Conservation (phyloP, 202 grass and related monocot species). For the Hordeum pubiflorum region DNA sequence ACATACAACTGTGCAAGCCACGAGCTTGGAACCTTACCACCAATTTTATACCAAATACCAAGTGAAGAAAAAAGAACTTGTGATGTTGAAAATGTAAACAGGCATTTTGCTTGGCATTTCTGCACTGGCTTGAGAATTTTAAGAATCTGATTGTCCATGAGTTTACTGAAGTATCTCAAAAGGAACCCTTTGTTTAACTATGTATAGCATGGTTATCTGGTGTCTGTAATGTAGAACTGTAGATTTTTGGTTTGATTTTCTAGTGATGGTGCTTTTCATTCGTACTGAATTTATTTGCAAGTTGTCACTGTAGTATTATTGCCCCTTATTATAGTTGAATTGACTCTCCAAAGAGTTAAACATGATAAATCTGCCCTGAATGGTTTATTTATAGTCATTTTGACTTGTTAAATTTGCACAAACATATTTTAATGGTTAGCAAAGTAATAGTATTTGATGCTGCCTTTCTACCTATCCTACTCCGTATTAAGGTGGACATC, state of each 20-base stretch:
- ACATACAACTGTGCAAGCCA: neutral
- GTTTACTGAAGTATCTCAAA: neutral
- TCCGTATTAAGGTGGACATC: slow-evolving; percentile 48
- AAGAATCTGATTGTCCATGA: slow-evolving; percentile 2
- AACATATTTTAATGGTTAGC: neutral
- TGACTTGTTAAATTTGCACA: neutral
- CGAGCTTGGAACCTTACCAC: neutral
- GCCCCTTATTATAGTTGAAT: neutral
- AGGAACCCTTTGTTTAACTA: neutral
- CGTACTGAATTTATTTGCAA: neutral
- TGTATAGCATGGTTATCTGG: neutral
- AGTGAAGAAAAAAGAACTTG: neutral
- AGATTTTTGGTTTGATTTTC: neutral
- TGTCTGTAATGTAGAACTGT: neutral
- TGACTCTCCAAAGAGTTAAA: neutral
- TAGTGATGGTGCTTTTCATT: neutral
- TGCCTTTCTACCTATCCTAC: slow-evolving; percentile 8
- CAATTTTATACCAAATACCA: neutral
- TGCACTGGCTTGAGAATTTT: neutral
- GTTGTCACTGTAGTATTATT: neutral
- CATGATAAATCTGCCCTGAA: neutral
- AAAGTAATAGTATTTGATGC: neutral
- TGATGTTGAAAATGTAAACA: neutral
- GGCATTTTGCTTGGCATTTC: neutral
- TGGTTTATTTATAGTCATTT: slow-evolving; percentile 9